A percentile compares a stretch with the other conserved stretches of the same genome.
phyloP scores from a whole-genome alignment of 129 eudicot genomes.

The Sambucus nigra region DNA sequence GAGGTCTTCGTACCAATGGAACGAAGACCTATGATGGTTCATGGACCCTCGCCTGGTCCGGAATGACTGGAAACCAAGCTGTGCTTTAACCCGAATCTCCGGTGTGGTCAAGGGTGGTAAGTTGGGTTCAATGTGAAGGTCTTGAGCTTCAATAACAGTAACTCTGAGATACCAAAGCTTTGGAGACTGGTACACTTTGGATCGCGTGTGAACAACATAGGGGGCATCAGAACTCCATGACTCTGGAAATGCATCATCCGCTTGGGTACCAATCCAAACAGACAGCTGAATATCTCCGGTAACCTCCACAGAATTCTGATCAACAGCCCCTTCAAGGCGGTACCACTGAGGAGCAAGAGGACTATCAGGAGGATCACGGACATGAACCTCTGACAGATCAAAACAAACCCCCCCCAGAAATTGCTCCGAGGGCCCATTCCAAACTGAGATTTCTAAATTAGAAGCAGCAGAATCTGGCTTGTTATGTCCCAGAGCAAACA shows the following conservation, averaged over 20 bases:
- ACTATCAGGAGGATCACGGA: constrained; percentile 98
- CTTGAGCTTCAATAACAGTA: constrained; percentile 82
- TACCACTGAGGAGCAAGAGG: constrained; percentile 99
- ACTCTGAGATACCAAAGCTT: constrained; percentile 85
- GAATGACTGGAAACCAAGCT: constrained; percentile 76
- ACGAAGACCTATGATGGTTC: constrained; percentile 52
- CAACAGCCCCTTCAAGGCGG: constrained; percentile 81
- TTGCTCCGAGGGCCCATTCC: constrained; percentile 72
- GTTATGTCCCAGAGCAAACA: constrained; percentile 55
- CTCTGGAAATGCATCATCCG: constrained; percentile 93
- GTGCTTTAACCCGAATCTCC: constrained; percentile 76
- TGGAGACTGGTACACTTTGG: constrained; percentile 96
- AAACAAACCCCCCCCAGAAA: constrained; percentile 95
- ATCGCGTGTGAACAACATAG: constrained; percentile 58
- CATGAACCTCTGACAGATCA: constrained; percentile 88
- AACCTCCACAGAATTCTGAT: constrained; percentile 31
- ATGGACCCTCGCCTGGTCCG: constrained; percentile 77
- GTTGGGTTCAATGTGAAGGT: constrained; percentile 69
- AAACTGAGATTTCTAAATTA: constrained; percentile 74
- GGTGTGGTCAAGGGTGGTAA: constrained; percentile 92
- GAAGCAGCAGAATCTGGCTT: constrained; percentile 35
- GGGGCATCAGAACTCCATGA: constrained; percentile 88
- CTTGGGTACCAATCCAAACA: constrained; percentile 97
- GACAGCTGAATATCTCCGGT: constrained; percentile 83
- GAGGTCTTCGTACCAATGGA: constrained; percentile 84